A percentile compares a stretch with the other conserved stretches of the same genome.
These are phyloP conservation scores for Phlyctochytrium bullatum DNA, from an alignment of 192 early-diverging fungal genomes.

Conservation along the genomic window DNA sequence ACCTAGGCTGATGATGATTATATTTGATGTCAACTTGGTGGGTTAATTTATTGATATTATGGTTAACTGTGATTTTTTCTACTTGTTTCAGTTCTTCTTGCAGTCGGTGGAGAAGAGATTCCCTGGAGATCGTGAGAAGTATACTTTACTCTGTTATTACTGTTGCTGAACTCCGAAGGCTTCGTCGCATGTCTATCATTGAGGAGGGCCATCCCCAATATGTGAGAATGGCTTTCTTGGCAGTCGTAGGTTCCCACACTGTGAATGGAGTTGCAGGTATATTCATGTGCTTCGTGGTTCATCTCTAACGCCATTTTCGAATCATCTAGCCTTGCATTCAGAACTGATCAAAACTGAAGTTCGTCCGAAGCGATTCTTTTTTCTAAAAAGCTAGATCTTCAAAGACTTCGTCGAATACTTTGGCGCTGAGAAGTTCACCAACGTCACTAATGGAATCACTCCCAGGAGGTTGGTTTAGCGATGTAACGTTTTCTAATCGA, in stretches of 20 bases:
- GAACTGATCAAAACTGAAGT: constrained; percentile 40
- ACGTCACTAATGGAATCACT: constrained; percentile 98
- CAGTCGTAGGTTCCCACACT: constrained; percentile 88
- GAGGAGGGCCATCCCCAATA: constrained; percentile 90
- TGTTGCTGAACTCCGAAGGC: neutral
- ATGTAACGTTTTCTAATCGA: constrained; percentile 10
- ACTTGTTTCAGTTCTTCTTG: constrained; percentile 72
- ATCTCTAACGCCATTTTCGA: neutral
- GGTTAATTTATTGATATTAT: neutral
- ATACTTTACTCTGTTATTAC: neutral
- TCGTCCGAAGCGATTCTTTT: no score
- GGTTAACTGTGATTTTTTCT: no score
- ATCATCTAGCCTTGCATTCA: constrained; percentile 45
- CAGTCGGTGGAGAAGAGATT: constrained; percentile 86
- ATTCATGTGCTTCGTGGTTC: neutral
- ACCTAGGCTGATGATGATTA: constrained; percentile 97
- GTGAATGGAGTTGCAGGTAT: constrained; percentile 96
- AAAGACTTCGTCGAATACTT: constrained; percentile 86
- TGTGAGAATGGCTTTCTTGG: constrained; percentile 97
- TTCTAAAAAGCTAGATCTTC: constrained; percentile 62
- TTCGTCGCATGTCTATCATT: constrained; percentile 89
- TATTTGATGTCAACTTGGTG: constrained; percentile 95
- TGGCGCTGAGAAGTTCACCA: constrained; percentile 85
- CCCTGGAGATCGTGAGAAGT: constrained; percentile 78
- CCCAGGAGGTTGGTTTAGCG: constrained; percentile 59